Evolutionary conservation across 179 eudicot genomes (phyloP), one percentile per base, ranked within the genome.

Genomic region (Drosera spatulata): DNA sequence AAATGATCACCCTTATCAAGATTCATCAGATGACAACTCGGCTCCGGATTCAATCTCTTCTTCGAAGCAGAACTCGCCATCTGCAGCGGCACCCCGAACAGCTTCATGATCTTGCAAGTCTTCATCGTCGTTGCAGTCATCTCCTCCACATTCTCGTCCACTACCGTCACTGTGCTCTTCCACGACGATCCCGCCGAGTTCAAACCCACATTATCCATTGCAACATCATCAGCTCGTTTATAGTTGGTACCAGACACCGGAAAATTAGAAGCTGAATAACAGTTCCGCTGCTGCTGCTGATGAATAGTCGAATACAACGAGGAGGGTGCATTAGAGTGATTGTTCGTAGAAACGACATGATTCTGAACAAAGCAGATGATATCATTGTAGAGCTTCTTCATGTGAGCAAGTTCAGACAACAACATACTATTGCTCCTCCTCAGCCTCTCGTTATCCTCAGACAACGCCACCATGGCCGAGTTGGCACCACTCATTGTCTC

Each of bases 331-430:
- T 50, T 11, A 41, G 58, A 64, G 50, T 60, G 72, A 7, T 60
- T 43, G 43, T 60, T 71, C 0, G 87, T 87, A 0, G 83, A 48
- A 9, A 80, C 85, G 10, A 84, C 88, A 54, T 86, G 95, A 44
- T 88, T 86, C 43, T 88, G 96, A 5, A 88, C 88, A 45, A 88
- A 88, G 55, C 86, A 88, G 1, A 86, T 88, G 15, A 88, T 86
- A 39, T 88, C 96, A 61, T 74, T 86, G 71, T 88, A 88, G 0
- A 88, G 81, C 66, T 75, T 88, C 47, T 73, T 82, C 95, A 88
- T 84, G 68, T 84, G 96, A 2, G 85, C 80, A 0, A 88, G 86
- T 55, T 88, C 96, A 0, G 95, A 82, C 77, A 86, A 61, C 0
- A 88, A 73, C 80, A 84, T 69, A 7, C 47, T 75, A 69, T 86